Percentiles rank a stretch among this genome's conserved stretches.
Evolutionary conservation across 2,329 filamentous ascomycete species (phyloP).

Genomic region (Cyclaneusma minus): DNA sequence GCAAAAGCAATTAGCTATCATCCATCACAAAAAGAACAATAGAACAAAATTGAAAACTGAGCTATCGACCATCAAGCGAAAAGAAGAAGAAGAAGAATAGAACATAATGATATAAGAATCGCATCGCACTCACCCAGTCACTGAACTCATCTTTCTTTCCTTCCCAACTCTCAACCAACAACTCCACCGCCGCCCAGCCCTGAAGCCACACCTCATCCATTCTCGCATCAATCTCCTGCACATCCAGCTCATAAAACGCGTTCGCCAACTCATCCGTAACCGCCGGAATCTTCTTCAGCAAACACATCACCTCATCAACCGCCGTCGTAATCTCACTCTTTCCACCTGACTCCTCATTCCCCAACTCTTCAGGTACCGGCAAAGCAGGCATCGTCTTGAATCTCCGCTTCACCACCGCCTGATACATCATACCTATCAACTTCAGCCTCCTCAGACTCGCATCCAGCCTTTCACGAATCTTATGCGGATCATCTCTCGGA

Average conservation of each 20-base stretch:
- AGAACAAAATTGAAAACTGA: not conserved
- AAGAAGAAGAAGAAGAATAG: not conserved
- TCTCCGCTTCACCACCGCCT: slow-evolving; percentile 53
- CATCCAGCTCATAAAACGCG: slow-evolving; percentile 57
- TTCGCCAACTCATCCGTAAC: slow-evolving; percentile 54
- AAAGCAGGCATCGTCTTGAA: slow-evolving; percentile 40
- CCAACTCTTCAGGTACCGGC: slow-evolving; percentile 22
- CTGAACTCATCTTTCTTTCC: slow-evolving; percentile 61
- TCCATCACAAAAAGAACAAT: not conserved
- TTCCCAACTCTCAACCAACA: slow-evolving; percentile 45
- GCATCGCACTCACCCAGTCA: slow-evolving; percentile 37
- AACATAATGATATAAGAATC: slow-evolving; percentile 1
- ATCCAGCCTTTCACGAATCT: slow-evolving; percentile 50
- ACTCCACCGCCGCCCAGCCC: slow-evolving; percentile 37
- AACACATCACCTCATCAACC: slow-evolving; percentile 38
- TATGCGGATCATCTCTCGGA: slow-evolving; percentile 45
- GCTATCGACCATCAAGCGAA: not conserved
- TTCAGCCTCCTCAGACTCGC: slow-evolving; percentile 47
- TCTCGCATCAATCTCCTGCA: slow-evolving; percentile 36
- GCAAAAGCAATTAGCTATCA: slow-evolving; percentile 3
- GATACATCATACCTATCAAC: slow-evolving; percentile 52
- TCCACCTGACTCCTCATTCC: slow-evolving; percentile 5
- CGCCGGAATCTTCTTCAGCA: slow-evolving; percentile 46
- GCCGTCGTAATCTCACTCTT: slow-evolving; percentile 20
- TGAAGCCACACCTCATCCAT: slow-evolving; percentile 45